phyloP scores from a whole-genome alignment of 768 basidiomycete genomes.

The Suillus clintonianus region DNA sequence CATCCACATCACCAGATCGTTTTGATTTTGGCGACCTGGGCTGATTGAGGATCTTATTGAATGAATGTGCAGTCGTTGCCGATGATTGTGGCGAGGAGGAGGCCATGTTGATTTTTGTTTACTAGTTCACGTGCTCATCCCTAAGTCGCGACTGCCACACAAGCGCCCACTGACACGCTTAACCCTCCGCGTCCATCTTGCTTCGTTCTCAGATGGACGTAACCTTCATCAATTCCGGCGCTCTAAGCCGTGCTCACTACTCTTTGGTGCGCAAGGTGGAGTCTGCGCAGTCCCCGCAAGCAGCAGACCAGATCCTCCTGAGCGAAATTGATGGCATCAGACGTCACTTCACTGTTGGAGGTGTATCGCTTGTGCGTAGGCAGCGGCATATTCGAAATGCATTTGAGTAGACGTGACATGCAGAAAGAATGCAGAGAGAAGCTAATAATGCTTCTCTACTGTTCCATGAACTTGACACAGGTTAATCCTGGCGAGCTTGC shows the following conservation, averaged over 20 bases:
- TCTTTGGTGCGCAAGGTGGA: conserved; percentile 75
- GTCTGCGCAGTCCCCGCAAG: conserved; percentile 52
- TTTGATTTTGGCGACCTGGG: conserved; percentile 70
- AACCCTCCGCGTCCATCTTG: conserved; percentile 7
- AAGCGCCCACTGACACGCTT: conserved; percentile 17
- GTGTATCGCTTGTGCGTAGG: conserved; percentile 55
- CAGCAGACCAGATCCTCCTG: conserved; percentile 61
- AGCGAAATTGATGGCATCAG: conserved; percentile 61
- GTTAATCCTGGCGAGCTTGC: conserved; percentile 50
- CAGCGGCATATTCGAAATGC: conserved; percentile 2
- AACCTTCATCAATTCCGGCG: conserved; percentile 77
- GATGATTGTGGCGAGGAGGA: conserved; percentile 28
- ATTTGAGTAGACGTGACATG: conserved; percentile 5
- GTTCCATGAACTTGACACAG: conserved; percentile 51
- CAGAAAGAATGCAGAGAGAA: conserved; percentile 69
- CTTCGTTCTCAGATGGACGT: conserved; percentile 57
- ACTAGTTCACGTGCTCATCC: conserved; percentile 5
- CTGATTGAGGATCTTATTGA: conserved; percentile 78
- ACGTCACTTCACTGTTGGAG: conserved; percentile 44
- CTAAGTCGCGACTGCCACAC: conserved; percentile 1
- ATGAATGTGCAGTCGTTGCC: conserved; percentile 61
- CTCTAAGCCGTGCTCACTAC: conserved; percentile 75
- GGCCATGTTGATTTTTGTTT: conserved; percentile 15
- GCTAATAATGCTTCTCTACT: conserved; percentile 72
- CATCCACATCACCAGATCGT: conserved; percentile 67